A percentile compares a stretch with the other conserved stretches of the same genome.
phyloP scores from a whole-genome alignment of 108 stramenopile species.

The Aurantiochytrium sp. region DNA sequence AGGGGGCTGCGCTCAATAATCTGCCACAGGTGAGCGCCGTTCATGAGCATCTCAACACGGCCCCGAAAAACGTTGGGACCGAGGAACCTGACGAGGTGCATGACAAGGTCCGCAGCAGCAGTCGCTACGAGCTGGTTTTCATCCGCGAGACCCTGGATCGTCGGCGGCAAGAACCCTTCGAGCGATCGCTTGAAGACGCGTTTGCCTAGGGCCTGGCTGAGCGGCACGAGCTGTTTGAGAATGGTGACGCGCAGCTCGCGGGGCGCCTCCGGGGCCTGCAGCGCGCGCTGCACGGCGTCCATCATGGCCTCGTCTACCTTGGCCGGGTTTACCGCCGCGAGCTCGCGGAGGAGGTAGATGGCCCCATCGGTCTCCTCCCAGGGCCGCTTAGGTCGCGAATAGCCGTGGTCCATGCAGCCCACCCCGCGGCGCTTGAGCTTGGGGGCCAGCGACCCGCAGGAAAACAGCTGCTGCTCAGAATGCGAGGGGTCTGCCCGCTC shows the following conservation, averaged over 20 bases:
- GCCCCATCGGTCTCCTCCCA: conserved; percentile 95
- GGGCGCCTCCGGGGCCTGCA: neutral
- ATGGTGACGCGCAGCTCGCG: conserved; percentile 42
- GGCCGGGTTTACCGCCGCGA: conserved; percentile 33
- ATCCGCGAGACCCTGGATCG: neutral
- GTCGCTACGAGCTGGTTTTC: conserved; percentile 2
- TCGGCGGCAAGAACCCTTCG: conserved; percentile 35
- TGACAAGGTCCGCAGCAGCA: neutral
- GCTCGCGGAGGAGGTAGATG: conserved; percentile 68
- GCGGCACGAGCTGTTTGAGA: conserved; percentile 43
- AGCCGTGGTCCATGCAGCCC: conserved; percentile 71
- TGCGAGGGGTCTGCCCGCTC: conserved; percentile 45
- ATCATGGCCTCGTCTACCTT: conserved; percentile 32
- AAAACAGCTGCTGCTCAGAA: conserved; percentile 75
- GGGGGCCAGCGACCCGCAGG: conserved; percentile 86
- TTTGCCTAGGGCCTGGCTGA: conserved; percentile 42
- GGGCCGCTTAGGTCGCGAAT: conserved; percentile 77
- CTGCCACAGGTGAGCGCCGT: neutral
- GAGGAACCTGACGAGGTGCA: neutral
- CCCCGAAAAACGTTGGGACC: conserved; percentile 16
- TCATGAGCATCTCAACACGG: neutral
- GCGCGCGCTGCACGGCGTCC: conserved; percentile 36
- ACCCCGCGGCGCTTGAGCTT: conserved; percentile 81
- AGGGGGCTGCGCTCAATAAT: neutral
- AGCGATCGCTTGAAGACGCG: conserved; percentile 45